Evolutionary conservation across 345 rosid genomes (phyloP), one percentile per base, ranked within the genome.

Genomic region (Acer negundo): DNA sequence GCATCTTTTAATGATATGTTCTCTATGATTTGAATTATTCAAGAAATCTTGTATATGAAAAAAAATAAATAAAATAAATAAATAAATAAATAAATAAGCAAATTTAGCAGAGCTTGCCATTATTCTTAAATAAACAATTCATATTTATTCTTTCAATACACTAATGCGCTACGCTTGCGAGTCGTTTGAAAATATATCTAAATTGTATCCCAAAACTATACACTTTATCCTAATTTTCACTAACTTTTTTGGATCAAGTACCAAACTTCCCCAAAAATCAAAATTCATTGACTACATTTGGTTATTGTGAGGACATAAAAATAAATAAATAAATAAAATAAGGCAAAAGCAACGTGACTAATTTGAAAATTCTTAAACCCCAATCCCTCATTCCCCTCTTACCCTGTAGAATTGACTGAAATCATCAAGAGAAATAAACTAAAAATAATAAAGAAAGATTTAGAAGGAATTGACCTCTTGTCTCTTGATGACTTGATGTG

Each of bases 401-500:
- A 24, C 26, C 26, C 26, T 42, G 26, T 38, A 24, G 76, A 35
- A 61, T 73, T 16, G 24, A 10, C 46, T 24, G 44, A 63, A 28
- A 10, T 11, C 12, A 19, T 17, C 1, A n/a, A 11, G 2, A 28
- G 9, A 55, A 31, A 47, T 8, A 13, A 59, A 72, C 31, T 15
- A 56, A 51, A n/a, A 23, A 44, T 49, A 38, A 42, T 56, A 16
- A 72, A 16, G 44, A 28, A 15, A 62, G 47, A 8, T 7, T 77
- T 23, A 51, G 3, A 49, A 70, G 77, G 74, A 79, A 76, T 64
- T 70, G 70, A 95, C 99, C 98, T 96, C 26, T 24, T 24, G 26
- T 24, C 26, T 24, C 26, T 24, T 24, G 26, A 24, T 24, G 26
- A 24, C 98, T 84, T 91, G 97, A 75, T 83, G 94, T 64, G 97